Percentiles rank a stretch among this genome's conserved stretches.
phyloP scores from a whole-genome alignment of 73 alveolate genomes.

The Tetrahymena elliotti region DNA sequence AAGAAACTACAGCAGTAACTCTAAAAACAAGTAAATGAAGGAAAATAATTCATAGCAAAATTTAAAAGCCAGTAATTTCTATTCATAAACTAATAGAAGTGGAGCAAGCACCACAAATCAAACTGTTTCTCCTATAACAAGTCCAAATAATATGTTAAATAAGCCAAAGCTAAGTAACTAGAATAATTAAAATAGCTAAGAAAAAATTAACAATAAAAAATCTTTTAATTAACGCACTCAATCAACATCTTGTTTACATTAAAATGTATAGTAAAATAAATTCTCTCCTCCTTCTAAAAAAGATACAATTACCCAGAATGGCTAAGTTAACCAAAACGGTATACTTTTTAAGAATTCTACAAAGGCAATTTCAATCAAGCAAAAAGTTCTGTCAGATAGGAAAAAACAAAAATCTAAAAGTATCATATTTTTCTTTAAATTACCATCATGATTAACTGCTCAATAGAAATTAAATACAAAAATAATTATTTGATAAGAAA shows the following conservation, averaged over 20 bases:
- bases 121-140: not conserved
- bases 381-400: not conserved
- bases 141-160: not conserved
- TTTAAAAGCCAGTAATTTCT: not conserved
- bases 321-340: not conserved
- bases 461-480: too few relatives aligned
- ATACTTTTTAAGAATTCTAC: not conserved
- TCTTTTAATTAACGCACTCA: not conserved
- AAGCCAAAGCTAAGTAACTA: not conserved
- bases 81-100: not conserved
- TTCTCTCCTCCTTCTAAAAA: not conserved
- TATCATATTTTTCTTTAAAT: too few relatives aligned
- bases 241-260: not conserved
- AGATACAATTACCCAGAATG: not conserved
- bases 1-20: not conserved
- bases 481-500: too few relatives aligned
- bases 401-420: not conserved
- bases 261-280: not conserved
- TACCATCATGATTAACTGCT: too few relatives aligned
- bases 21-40: not conserved
- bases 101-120: not conserved
- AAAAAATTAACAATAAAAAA: too few relatives aligned
- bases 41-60: not conserved
- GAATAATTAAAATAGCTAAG: not conserved
- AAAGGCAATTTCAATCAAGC: not conserved